Evolutionary conservation across 164 flowering plant species (phyloP).

Genomic region (Magnolia kwangsiensis): DNA sequence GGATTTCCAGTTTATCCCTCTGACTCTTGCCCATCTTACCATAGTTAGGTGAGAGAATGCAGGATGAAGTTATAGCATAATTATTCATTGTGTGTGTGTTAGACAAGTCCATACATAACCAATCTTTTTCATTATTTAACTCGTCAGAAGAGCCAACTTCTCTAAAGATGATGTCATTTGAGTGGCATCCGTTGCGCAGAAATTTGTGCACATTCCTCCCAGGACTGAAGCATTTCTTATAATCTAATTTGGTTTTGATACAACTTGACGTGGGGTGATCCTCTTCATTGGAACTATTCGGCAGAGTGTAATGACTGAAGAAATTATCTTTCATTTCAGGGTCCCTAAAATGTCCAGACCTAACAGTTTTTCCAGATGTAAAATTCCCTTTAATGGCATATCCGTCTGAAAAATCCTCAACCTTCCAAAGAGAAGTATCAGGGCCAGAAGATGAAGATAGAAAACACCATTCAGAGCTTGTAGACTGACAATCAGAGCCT

Average conservation of each 20-base stretch:
- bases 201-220: conserved; percentile 13
- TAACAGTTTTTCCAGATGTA: conserved; percentile 14
- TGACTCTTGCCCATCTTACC: conserved; percentile 6
- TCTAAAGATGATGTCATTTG: conserved; percentile 15
- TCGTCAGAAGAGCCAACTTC: conserved; percentile 13
- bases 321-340: conserved; percentile 19
- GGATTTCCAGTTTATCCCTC: conserved; percentile 12
- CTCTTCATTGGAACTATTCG: conserved; percentile 18
- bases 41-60: conserved; percentile 11
- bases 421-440: conserved; percentile 17
- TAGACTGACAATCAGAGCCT: conserved; percentile 16
- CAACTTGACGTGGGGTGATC: conserved; percentile 19
- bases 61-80: conserved; percentile 2
- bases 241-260: conserved; percentile 14
- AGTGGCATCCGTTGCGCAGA: conserved; percentile 7
- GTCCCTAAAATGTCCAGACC: conserved; percentile 15
- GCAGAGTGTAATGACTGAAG: conserved; percentile 19
- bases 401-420: conserved; percentile 13
- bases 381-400: conserved; percentile 19
- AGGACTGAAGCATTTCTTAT: conserved; percentile 13
- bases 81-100: conserved; percentile 3
- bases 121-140: conserved; percentile 21
- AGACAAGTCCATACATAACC: conserved; percentile 19
- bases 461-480: conserved; percentile 21
- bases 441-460: conserved; percentile 16